Evolutionary conservation across 129 eudicot genomes (phyloP), one percentile per base, ranked within the genome.

Genomic region (Chrysanthemum seticuspe): DNA sequence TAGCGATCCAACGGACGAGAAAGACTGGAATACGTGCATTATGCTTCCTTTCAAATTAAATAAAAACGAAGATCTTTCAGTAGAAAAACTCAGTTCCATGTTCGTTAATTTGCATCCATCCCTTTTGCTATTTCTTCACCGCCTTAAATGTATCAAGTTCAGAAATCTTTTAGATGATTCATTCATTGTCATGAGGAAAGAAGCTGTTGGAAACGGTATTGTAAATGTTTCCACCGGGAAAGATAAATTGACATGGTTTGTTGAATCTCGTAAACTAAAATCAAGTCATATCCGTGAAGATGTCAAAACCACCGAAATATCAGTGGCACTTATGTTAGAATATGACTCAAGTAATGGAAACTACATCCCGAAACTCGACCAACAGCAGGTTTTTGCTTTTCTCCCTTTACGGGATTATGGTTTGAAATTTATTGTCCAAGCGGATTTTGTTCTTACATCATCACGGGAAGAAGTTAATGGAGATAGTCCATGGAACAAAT

Each of bases 391-490:
- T 58, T 90, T 90, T 81, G 90, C 97, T 4, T 90, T 87, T 87
- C 94, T 90, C 74, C 94, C 97, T 52, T 70, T 90, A 48, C 74
- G 97, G 67, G 83, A 84, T 31, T 90, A 90, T 75, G 97, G 97
- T 57, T 72, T 90, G 12, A 90, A 87, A 65, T 90, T 90, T 74
- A 90, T 90, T 16, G 79, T 90, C 34, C 97, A 90, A 87, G 97
- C 91, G 18, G 97, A 90, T 81, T 90, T 90, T 81, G 80, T 83
- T 58, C 87, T 90, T 74, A 91, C 97, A 63, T 90, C 97, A 13
- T 90, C 97, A 64, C 80, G 97, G 71, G 97, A 90, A 68, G 97
- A 85, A 78, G 97, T 90, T 65, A 94, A 90, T 72, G 94, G 84
- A 18, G 83, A 87, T 81, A 90, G 91, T 70, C 87, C 91, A 13